Conservation (phyloP, 768 basidiomycete genomes). For the Tubosaeta sp. region DNA sequence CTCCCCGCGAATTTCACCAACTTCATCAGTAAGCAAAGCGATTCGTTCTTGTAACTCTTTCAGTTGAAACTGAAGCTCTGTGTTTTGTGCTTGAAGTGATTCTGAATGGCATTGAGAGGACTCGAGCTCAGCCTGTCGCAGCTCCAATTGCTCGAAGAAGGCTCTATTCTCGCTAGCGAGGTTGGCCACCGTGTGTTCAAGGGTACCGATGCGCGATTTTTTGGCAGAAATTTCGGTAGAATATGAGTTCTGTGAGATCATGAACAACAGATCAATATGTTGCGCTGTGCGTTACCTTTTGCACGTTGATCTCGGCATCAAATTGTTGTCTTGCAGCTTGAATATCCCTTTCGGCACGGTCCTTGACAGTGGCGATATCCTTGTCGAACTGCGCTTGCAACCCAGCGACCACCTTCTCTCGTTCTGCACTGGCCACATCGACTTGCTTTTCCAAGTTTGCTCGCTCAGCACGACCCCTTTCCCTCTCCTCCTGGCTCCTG, state of each 20-base stretch:
- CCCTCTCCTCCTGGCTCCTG: constrained; percentile 47
- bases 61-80: constrained; percentile 83
- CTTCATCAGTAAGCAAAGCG: constrained; percentile 66
- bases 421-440: constrained; percentile 54
- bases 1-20: constrained; percentile 58
- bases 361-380: constrained; percentile 56
- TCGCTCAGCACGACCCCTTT: constrained; percentile 43
- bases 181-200: constrained; percentile 68
- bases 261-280: constrained; percentile 10
- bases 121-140: constrained; percentile 88
- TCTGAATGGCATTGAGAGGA: constrained; percentile 74
- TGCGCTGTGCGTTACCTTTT: constrained; percentile 50
- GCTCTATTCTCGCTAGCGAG: constrained; percentile 71
- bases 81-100: constrained; percentile 68
- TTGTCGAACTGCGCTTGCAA: constrained; percentile 69
- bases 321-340: constrained; percentile 60
- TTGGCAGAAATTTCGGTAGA: constrained; percentile 62
- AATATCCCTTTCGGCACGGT: constrained; percentile 73
- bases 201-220: constrained; percentile 55
- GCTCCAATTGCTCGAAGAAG: constrained; percentile 83
- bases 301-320: constrained; percentile 69
- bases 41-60: constrained; percentile 75
- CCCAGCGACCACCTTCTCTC: constrained; percentile 56
- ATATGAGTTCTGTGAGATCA: constrained; percentile 51
- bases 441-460: constrained; percentile 59